Evolutionary conservation across 129 eudicot species (phyloP).

Genomic region (Erigeron canadensis): DNA sequence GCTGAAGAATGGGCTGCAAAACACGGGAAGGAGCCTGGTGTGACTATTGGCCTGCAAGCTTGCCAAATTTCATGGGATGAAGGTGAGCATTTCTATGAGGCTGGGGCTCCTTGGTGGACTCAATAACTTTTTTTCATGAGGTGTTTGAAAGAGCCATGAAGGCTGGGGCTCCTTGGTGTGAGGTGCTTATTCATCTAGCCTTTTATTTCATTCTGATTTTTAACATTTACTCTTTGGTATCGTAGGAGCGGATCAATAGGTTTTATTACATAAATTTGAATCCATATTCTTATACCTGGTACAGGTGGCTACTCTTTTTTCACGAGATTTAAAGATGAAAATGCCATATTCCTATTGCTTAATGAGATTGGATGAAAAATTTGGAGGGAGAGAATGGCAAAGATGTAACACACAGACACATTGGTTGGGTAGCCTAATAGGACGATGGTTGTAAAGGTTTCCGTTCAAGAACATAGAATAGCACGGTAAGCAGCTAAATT

Average conservation of each 20-base stretch:
- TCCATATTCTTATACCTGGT: not conserved
- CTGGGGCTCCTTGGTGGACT: slow-evolving; percentile 97
- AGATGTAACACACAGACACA: not conserved
- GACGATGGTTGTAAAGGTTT: not conserved
- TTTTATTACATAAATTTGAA: not conserved
- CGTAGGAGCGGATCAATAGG: not conserved
- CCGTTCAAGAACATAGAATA: not conserved
- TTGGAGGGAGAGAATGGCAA: slow-evolving; percentile 10
- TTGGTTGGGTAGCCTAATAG: not conserved
- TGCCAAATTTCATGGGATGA: slow-evolving; percentile 94
- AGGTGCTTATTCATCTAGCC: slow-evolving; percentile 11
- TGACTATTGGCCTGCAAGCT: slow-evolving; percentile 92
- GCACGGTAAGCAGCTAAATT: not conserved
- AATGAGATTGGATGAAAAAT: not conserved
- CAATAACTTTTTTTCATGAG: slow-evolving; percentile 5
- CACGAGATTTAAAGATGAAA: slow-evolving; percentile 13
- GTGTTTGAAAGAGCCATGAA: not conserved
- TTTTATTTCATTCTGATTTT: not conserved
- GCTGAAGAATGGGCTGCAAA: slow-evolving; percentile 70
- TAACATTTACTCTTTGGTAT: not conserved
- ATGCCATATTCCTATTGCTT: not conserved
- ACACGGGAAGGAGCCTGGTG: slow-evolving; percentile 85
- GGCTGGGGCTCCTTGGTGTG: not conserved
- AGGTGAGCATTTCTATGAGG: slow-evolving; percentile 61
- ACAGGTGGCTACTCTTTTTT: slow-evolving; percentile 3